phyloP scores from a whole-genome alignment of 1,284 basidiomycete genomes.

The Moniliophthora roreri region DNA sequence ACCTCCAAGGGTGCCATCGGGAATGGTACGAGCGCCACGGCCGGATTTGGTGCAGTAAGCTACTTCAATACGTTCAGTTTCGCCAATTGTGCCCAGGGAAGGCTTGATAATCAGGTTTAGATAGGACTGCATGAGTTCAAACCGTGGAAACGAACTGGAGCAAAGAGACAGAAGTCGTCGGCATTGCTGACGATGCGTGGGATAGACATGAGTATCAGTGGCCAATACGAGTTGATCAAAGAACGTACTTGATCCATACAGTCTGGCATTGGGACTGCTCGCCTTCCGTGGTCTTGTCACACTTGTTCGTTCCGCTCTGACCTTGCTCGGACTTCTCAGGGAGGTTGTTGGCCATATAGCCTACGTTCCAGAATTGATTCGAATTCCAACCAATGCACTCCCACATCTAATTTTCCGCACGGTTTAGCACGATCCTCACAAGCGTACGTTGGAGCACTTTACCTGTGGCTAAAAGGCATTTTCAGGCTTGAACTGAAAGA shows the following conservation, averaged over 20 bases:
- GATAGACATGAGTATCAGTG: no score
- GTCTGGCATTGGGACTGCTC: constrained; percentile 58
- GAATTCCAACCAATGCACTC: no score
- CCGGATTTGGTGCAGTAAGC: constrained; percentile 74
- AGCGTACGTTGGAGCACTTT: no score
- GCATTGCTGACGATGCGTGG: constrained; percentile 35
- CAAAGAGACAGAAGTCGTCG: constrained; percentile 66
- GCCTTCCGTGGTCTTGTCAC: constrained; percentile 41
- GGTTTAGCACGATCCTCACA: no score
- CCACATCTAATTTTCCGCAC: no score
- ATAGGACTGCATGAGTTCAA: background rate
- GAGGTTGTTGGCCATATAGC: constrained; percentile 40
- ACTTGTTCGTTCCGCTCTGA: constrained; percentile 57
- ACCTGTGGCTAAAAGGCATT: no score
- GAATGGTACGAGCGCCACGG: constrained; percentile 65
- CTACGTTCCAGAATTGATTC: constrained; percentile 40
- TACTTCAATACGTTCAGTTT: constrained; percentile 70
- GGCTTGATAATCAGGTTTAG: constrained; percentile 22
- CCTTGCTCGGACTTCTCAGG: constrained; percentile 48
- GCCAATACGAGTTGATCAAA: constrained; percentile 36
- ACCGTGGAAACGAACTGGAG: constrained; percentile 36
- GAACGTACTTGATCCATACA: constrained; percentile 47
- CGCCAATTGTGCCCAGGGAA: constrained; percentile 52
- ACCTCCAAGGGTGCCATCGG: constrained; percentile 59
- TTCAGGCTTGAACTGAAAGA: no score